Percentiles rank a stretch among this genome's conserved stretches.
Conservation (phyloP, 768 basidiomycete genomes). For the Sporobolomyces phaffii region DNA sequence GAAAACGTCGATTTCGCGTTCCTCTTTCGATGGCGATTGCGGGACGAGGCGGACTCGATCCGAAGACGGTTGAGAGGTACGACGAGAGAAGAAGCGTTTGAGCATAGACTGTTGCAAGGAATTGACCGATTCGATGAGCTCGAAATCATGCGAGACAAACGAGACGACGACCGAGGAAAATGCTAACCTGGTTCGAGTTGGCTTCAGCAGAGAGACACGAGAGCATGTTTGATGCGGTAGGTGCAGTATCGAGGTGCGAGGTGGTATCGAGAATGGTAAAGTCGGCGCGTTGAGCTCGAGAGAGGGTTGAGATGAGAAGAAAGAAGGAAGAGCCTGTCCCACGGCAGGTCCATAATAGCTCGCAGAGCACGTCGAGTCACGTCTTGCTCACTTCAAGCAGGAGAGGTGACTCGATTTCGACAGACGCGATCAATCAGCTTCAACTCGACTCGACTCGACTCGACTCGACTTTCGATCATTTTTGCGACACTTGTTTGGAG, state of each 20-base stretch:
- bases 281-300: too few relatives aligned
- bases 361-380: not conserved
- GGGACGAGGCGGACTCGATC: not conserved
- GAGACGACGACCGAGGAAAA: not conserved
- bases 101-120: not conserved
- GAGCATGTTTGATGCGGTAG: too few relatives aligned
- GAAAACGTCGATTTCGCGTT: not conserved
- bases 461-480: not conserved
- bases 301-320: not conserved
- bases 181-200: not conserved
- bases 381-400: too few relatives aligned
- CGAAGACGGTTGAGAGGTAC: not conserved
- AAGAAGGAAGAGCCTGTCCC: not conserved
- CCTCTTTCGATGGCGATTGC: too few relatives aligned
- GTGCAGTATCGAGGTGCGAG: not conserved
- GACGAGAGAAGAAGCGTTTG: slow-evolving; percentile 3
- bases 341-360: not conserved
- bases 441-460: not conserved
- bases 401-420: too few relatives aligned
- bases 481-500: not conserved
- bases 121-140: too few relatives aligned
- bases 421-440: too few relatives aligned
- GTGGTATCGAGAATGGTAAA: not conserved
- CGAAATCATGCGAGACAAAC: too few relatives aligned
- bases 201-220: too few relatives aligned